phyloP scores from a whole-genome alignment of 495 filamentous ascomycete species.

The Penicillium crystallinum region DNA sequence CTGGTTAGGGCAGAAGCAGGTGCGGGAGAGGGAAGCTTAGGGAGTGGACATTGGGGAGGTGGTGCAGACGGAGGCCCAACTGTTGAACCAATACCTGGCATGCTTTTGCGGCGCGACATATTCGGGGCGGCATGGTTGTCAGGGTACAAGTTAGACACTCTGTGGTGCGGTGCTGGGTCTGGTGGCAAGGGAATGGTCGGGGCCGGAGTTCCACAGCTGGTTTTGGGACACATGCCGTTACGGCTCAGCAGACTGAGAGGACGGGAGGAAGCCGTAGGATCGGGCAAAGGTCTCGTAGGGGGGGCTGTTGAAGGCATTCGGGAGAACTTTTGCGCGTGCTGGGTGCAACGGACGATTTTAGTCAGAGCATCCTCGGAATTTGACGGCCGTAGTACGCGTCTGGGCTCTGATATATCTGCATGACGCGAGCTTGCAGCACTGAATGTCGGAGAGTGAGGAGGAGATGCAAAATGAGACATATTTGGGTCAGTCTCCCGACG shows the following conservation, averaged over 20 bases:
- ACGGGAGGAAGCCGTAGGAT: slow-evolving; percentile 14
- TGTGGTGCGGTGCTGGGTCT: slow-evolving; percentile 10
- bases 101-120: slow-evolving; percentile 45
- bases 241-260: slow-evolving; percentile 19
- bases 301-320: slow-evolving; percentile 17
- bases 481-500: slow-evolving; percentile 14
- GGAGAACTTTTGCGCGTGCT: slow-evolving; percentile 17
- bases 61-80: slow-evolving; percentile 58
- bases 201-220: neutral
- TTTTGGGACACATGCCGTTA: slow-evolving; percentile 11
- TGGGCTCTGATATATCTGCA: slow-evolving; percentile 21
- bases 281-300: slow-evolving; percentile 5
- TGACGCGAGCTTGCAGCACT: slow-evolving; percentile 21
- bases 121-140: slow-evolving; percentile 8
- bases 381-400: slow-evolving; percentile 25
- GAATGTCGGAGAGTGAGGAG: slow-evolving; percentile 38
- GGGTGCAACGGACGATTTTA: slow-evolving; percentile 13
- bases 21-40: slow-evolving; percentile 48
- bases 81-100: slow-evolving; percentile 52
- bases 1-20: neutral
- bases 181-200: neutral
- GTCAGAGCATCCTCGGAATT: slow-evolving; percentile 34
- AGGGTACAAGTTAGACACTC: neutral
- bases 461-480: slow-evolving; percentile 29
- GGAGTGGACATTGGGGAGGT: slow-evolving; percentile 59